phyloP scores from a whole-genome alignment of 139 green algal species.

The Chlorella vulgaris region DNA sequence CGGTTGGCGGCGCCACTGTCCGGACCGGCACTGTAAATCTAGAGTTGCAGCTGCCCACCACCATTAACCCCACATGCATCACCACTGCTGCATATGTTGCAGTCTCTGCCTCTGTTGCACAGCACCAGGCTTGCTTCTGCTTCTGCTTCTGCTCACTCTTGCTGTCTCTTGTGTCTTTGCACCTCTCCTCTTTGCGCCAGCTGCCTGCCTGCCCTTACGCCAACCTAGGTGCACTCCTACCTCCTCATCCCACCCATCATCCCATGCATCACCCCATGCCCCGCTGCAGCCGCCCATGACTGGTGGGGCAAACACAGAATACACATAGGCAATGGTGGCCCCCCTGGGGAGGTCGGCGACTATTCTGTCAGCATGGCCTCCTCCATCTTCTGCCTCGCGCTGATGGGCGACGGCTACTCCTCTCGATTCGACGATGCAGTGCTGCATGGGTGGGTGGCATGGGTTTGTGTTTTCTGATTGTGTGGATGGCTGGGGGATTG shows the following conservation, averaged over 20 bases:
- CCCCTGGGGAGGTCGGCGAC: background rate
- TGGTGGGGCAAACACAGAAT: slow-evolving; percentile 54
- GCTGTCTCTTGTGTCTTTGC: no score
- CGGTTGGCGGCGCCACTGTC: no score
- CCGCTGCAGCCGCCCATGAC: slow-evolving; percentile 7
- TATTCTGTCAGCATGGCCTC: slow-evolving; percentile 49
- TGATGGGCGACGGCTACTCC: slow-evolving; percentile 24
- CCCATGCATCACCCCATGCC: background rate
- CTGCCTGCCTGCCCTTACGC: no score
- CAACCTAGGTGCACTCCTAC: background rate
- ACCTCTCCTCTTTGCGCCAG: no score
- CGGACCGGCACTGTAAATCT: no score
- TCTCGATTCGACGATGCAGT: slow-evolving; percentile 4
- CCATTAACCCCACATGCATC: no score
- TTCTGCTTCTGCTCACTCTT: background rate
- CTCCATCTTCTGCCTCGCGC: slow-evolving; percentile 49
- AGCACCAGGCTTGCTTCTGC: no score
- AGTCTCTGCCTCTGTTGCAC: no score
- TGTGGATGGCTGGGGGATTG: background rate
- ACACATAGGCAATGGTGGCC: slow-evolving; percentile 34
- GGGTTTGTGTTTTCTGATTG: background rate
- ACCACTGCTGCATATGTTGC: no score
- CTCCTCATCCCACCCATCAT: background rate
- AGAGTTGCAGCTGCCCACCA: no score
- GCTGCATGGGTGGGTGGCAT: slow-evolving; percentile 17